Conservation (phyloP, 2,329 filamentous ascomycete species). For the Colletotrichum graminicola region DNA sequence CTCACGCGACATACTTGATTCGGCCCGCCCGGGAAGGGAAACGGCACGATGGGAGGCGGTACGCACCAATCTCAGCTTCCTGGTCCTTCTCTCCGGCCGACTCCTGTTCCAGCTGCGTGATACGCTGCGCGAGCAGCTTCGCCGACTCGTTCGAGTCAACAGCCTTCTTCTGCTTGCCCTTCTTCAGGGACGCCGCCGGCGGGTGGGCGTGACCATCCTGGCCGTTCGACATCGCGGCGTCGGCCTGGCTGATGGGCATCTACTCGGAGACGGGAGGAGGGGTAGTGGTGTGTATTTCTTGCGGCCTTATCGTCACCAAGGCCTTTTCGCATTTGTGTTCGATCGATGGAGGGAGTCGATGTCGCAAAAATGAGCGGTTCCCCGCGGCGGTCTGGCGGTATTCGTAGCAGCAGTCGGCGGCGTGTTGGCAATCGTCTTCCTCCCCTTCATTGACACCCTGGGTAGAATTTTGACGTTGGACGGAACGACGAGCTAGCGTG, state of each 20-base stretch:
- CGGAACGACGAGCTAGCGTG: constrained; percentile 26
- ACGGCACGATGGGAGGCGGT: constrained; percentile 31
- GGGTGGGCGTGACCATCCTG: constrained; percentile 55
- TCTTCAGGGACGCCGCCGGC: constrained; percentile 70
- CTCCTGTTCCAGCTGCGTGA: constrained; percentile 95
- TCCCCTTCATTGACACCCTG: constrained; percentile 33
- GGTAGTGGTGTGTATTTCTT: constrained; percentile 23
- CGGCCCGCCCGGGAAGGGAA: constrained; percentile 29
- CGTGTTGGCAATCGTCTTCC: constrained; percentile 9
- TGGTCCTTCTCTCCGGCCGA: constrained; percentile 94
- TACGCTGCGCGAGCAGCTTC: constrained; percentile 91
- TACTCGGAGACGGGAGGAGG: constrained; percentile 25
- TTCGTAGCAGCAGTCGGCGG: constrained; percentile 16
- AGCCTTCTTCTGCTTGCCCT: constrained; percentile 86
- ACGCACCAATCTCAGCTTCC: constrained; percentile 90
- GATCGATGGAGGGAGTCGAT: constrained; percentile 32
- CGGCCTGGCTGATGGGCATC: constrained; percentile 57
- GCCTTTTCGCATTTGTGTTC: constrained; percentile 41
- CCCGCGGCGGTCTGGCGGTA: constrained; percentile 11
- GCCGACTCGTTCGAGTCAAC: constrained; percentile 90
- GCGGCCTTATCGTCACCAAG: constrained; percentile 31
- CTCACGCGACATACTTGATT: constrained; percentile 40
- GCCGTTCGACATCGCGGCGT: constrained; percentile 58
- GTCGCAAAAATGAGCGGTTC: constrained; percentile 38
- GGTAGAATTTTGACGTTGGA: constrained; percentile 27